Conservation (phyloP, 805 yeast genomes). For the Kregervanrija fluxuum region DNA sequence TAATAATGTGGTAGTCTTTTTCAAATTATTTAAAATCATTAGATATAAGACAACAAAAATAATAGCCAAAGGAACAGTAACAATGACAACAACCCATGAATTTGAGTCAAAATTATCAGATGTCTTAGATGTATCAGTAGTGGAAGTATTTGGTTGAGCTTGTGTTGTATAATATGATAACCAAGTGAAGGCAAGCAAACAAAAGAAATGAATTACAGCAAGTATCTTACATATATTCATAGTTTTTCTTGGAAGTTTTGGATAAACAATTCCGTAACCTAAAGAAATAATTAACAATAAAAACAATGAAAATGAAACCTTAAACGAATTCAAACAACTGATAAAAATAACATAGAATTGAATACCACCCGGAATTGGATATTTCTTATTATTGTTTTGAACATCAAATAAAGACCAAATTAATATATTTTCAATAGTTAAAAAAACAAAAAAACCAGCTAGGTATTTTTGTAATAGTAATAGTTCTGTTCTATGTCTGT, state of each 20-base stretch:
- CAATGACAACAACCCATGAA: slow-evolving; percentile 38
- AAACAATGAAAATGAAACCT: slow-evolving; percentile 84
- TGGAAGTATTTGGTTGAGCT: slow-evolving; percentile 25
- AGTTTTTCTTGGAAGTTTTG: slow-evolving; percentile 65
- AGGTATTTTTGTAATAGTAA: slow-evolving; percentile 87
- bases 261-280: slow-evolving; percentile 92
- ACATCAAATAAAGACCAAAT: slow-evolving; percentile 90
- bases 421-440: slow-evolving; percentile 77
- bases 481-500: slow-evolving; percentile 78
- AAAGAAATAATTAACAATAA: slow-evolving; percentile 75
- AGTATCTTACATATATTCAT: slow-evolving; percentile 68
- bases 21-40: slow-evolving; percentile 64
- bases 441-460: slow-evolving; percentile 74
- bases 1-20: slow-evolving; percentile 65
- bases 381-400: slow-evolving; percentile 46
- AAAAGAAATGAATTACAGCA: slow-evolving; percentile 48
- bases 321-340: slow-evolving; percentile 70
- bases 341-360: slow-evolving; percentile 71
- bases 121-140: slow-evolving; percentile 34
- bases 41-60: slow-evolving; percentile 69
- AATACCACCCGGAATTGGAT: slow-evolving; percentile 36
- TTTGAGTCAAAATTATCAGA: slow-evolving; percentile 42
- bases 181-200: slow-evolving; percentile 44
- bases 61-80: slow-evolving; percentile 66
- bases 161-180: slow-evolving; percentile 34